Percentiles rank a stretch among this genome's conserved stretches.
Conservation (phyloP, 768 basidiomycete genomes). For the Rhizopogon rudus region DNA sequence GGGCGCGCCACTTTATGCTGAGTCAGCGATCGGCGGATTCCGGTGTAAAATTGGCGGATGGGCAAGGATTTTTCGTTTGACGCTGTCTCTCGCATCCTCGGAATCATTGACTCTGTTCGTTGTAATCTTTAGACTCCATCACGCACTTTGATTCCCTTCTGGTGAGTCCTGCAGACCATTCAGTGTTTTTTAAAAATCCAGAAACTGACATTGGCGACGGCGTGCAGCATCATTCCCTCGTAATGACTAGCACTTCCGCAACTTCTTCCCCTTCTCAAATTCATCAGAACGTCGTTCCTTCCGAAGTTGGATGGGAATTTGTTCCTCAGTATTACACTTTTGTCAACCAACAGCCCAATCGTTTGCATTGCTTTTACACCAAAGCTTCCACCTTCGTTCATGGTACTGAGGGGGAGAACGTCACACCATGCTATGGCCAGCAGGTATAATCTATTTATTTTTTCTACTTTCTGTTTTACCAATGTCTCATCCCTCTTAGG, state of each 20-base stretch:
- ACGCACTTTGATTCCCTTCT: constrained; percentile 30
- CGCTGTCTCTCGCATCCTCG: constrained; percentile 21
- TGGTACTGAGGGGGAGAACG: constrained; percentile 95
- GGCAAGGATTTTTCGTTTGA: constrained; percentile 14
- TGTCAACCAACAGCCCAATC: constrained; percentile 95
- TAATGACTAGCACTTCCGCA: constrained; percentile 30
- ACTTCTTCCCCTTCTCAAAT: constrained; percentile 37
- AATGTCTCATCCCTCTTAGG: constrained; percentile 40
- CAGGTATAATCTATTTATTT: constrained; percentile 47
- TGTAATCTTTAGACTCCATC: constrained; percentile 35
- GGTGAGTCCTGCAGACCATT: constrained; percentile 10
- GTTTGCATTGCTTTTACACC: constrained; percentile 98
- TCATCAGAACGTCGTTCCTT: constrained; percentile 73
- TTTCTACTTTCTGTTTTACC: constrained; percentile 3
- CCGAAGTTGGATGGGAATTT: constrained; percentile 99
- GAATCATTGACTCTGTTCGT: constrained; percentile 20
- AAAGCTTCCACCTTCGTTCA: constrained; percentile 97
- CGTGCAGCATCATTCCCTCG: constrained; percentile 24
- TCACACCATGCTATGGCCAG: constrained; percentile 85
- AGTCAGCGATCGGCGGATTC: constrained; percentile 28
- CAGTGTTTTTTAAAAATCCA: neutral
- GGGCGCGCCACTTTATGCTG: constrained; percentile 11
- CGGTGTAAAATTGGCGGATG: constrained; percentile 24
- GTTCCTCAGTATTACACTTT: constrained; percentile 99
- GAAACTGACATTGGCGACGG: neutral